These are phyloP conservation scores for Backusella circina DNA, from an alignment of 192 early-diverging fungal genomes.

Conservation along the genomic window DNA sequence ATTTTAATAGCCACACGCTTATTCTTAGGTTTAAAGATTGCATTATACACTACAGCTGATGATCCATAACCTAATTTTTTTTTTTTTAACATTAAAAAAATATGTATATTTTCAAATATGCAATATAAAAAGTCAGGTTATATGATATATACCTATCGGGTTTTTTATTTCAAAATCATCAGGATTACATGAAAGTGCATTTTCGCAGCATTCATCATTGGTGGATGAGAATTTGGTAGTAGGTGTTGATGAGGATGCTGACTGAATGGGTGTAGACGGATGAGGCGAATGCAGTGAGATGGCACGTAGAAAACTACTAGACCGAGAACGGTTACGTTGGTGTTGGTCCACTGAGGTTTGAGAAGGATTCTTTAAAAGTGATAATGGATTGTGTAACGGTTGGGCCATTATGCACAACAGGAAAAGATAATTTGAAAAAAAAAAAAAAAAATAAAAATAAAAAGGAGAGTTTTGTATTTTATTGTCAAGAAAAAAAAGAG, in stretches of 20 bases:
- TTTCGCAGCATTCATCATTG: not conserved
- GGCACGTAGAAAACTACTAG: constrained; percentile 1
- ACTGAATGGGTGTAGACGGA: not conserved
- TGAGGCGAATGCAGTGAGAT: constrained; percentile 5
- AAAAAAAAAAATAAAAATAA: not conserved
- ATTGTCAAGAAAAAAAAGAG: not conserved
- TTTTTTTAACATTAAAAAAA: too few relatives aligned
- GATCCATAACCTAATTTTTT: constrained; percentile 71
- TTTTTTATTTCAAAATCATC: constrained; percentile 32
- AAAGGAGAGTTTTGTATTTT: too few relatives aligned
- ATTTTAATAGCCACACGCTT: constrained; percentile 80
- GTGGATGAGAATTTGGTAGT: not conserved
- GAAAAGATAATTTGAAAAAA: not conserved
- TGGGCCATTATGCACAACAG: constrained; percentile 5
- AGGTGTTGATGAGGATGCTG: not conserved
- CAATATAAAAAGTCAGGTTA: not conserved
- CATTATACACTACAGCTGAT: constrained; percentile 80
- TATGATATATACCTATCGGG: constrained; percentile 23
- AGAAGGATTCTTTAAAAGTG: not conserved
- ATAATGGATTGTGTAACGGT: constrained; percentile 9
- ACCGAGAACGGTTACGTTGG: not conserved
- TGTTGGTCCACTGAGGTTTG: not conserved
- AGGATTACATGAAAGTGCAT: constrained; percentile 5
- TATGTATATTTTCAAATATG: not conserved
- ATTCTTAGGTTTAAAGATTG: constrained; percentile 66